Evolutionary conservation across 2,329 filamentous ascomycete genomes (phyloP).

Genomic region (Fusarium cyanostomum): DNA sequence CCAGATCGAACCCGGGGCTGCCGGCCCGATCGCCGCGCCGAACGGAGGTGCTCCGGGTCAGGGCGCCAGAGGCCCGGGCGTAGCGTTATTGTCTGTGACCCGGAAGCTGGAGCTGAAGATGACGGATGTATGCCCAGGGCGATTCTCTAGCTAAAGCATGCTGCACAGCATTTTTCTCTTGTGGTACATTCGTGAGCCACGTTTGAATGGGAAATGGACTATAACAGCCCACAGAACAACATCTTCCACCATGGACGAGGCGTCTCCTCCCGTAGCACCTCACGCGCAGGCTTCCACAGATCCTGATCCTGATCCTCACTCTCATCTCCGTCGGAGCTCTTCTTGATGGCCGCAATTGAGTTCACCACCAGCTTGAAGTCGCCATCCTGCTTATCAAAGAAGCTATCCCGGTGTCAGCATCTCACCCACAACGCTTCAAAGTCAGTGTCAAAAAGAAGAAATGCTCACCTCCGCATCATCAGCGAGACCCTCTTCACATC

Average conservation of each 20-base stretch:
- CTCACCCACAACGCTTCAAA: background rate
- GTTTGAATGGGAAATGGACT: background rate
- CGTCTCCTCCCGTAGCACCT: background rate
- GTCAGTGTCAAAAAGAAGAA: background rate
- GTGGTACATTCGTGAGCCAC: no score
- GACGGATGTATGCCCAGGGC: no score
- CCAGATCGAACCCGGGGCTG: background rate
- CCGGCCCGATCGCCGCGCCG: constrained; percentile 14
- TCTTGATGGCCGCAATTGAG: constrained; percentile 43
- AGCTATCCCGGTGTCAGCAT: constrained; percentile 59
- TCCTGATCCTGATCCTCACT: constrained; percentile 38
- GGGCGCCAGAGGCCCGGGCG: constrained; percentile 6
- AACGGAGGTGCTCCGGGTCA: constrained; percentile 18
- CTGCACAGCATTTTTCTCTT: no score
- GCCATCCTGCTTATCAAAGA: constrained; percentile 79
- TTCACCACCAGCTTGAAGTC: constrained; percentile 59
- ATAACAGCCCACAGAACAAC: constrained; percentile 44
- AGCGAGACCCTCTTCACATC: constrained; percentile 74
- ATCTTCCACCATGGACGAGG: constrained; percentile 37
- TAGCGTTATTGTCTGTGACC: no score
- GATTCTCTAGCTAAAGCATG: no score
- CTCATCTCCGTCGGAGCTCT: constrained; percentile 31
- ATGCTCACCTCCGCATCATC: constrained; percentile 80
- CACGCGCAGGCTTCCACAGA: constrained; percentile 28
- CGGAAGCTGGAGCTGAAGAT: no score